phyloP scores from a whole-genome alignment of 805 yeast species.

The Yarrowia alimentaria region DNA sequence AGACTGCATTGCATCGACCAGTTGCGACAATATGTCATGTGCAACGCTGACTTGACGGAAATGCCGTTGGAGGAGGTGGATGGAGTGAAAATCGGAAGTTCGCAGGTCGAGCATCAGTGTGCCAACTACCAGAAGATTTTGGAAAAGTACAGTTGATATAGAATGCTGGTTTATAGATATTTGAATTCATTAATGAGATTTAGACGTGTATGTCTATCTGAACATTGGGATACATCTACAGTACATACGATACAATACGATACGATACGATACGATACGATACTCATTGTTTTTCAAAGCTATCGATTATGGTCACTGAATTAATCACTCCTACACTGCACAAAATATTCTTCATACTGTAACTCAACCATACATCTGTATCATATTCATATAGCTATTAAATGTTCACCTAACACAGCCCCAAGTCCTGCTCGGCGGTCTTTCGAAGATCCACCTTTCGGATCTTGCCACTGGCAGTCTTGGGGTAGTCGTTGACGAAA shows the following conservation, averaged over 20 bases:
- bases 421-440: conserved; percentile 29
- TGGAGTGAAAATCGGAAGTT: conserved; percentile 7
- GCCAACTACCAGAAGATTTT: neutral
- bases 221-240: too few relatives aligned
- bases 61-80: conserved; percentile 10
- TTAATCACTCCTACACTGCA: too few relatives aligned
- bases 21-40: conserved; percentile 13
- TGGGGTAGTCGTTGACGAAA: conserved; percentile 36
- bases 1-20: conserved; percentile 8
- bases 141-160: conserved; percentile 1
- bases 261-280: too few relatives aligned
- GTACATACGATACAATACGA: too few relatives aligned
- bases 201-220: too few relatives aligned
- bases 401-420: conserved; percentile 1
- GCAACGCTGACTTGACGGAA: conserved; percentile 1
- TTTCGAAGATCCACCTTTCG: conserved; percentile 37
- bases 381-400: too few relatives aligned
- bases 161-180: too few relatives aligned
- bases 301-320: too few relatives aligned
- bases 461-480: conserved; percentile 38
- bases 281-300: too few relatives aligned
- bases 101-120: conserved; percentile 12
- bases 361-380: too few relatives aligned
- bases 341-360: too few relatives aligned
- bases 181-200: too few relatives aligned